These are phyloP conservation scores for Entomortierella lignicola DNA, from an alignment of 192 early-diverging fungal genomes.

Conservation along the genomic window DNA sequence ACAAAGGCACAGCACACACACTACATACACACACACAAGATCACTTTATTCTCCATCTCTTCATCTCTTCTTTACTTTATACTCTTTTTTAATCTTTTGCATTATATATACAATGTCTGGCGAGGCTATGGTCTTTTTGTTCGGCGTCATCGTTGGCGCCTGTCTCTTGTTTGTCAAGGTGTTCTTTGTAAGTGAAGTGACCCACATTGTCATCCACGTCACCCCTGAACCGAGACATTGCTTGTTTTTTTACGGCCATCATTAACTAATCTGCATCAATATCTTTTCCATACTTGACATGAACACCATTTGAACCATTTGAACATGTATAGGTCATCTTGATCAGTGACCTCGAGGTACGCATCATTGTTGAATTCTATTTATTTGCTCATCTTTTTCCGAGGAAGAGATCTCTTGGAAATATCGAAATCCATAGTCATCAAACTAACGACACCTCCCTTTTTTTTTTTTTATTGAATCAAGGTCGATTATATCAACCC, in stretches of 20 bases:
- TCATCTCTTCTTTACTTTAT: background rate
- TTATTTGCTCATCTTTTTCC: too few relatives aligned
- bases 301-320: too few relatives aligned
- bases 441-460: conserved; percentile 62
- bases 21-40: too few relatives aligned
- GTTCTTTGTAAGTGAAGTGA: conserved; percentile 93
- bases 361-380: too few relatives aligned
- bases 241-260: too few relatives aligned
- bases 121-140: conserved; percentile 85
- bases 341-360: conserved; percentile 55
- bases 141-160: conserved; percentile 93
- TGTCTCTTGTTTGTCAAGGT: conserved; percentile 94
- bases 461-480: conserved; percentile 55
- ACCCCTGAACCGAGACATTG: background rate
- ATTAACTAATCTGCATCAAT: too few relatives aligned
- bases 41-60: too few relatives aligned
- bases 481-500: conserved; percentile 99
- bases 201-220: background rate
- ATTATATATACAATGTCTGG: conserved; percentile 61
- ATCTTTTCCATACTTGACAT: background rate
- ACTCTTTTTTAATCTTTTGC: background rate
- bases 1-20: background rate
- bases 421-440: too few relatives aligned
- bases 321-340: conserved; percentile 41
- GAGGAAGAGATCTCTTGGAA: too few relatives aligned